Evolutionary conservation across 495 filamentous ascomycete genomes (phyloP).

Genomic region (Daldinia vernicosa): DNA sequence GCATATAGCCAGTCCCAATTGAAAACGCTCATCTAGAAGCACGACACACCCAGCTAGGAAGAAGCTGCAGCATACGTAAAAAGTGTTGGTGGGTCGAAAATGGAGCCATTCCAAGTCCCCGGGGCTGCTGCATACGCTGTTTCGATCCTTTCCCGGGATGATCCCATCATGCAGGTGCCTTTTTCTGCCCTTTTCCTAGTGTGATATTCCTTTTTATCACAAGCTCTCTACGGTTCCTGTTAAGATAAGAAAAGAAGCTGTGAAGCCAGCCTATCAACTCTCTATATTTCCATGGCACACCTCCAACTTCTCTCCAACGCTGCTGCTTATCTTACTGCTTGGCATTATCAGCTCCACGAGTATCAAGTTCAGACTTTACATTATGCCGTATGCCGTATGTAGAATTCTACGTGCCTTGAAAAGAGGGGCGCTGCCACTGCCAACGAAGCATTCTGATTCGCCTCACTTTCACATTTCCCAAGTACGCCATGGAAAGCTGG

Average conservation of each 20-base stretch:
- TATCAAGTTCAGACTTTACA: conserved; percentile 4
- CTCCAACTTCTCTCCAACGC: conserved; percentile 13
- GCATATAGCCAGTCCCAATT: conserved; percentile 2
- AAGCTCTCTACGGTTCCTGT: conserved; percentile 17
- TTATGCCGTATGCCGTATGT: too few relatives aligned
- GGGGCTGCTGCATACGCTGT: conserved; percentile 28
- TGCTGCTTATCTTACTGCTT: conserved; percentile 8
- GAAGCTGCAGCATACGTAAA: conserved; percentile 4
- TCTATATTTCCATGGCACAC: neutral
- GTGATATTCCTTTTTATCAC: conserved; percentile 22
- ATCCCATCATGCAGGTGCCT: neutral
- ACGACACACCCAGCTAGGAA: conserved; percentile 11
- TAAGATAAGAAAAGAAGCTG: conserved; percentile 34
- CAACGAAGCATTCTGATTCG: conserved; percentile 23
- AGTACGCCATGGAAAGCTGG: neutral
- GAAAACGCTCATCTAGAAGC: conserved; percentile 12
- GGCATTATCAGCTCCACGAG: conserved; percentile 23
- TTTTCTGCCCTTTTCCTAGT: conserved; percentile 1
- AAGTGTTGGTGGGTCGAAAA: conserved; percentile 20
- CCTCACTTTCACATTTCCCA: conserved; percentile 31
- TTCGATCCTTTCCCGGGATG: conserved; percentile 13
- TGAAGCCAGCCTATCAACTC: conserved; percentile 10
- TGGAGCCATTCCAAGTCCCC: conserved; percentile 33
- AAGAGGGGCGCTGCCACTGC: conserved; percentile 11
- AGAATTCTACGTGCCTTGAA: conserved; percentile 9